These are phyloP conservation scores for Astragalus membranaceus DNA, from an alignment of 306 rosid genomes.

Conservation along the genomic window DNA sequence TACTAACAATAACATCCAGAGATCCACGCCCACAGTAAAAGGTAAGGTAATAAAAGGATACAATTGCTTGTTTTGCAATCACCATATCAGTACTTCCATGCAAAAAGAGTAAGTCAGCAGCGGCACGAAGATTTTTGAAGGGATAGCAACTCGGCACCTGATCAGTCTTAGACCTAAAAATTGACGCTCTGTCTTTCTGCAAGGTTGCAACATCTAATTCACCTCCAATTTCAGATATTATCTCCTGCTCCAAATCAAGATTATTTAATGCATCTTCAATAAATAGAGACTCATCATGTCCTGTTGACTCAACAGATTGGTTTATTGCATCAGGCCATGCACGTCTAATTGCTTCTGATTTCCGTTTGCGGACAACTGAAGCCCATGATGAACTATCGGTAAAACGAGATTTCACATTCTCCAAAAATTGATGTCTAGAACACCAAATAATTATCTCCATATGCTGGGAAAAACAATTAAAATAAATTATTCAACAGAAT, in stretches of 20 bases:
- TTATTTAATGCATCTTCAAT: slow-evolving; percentile 85
- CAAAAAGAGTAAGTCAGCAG: slow-evolving; percentile 83
- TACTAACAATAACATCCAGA: slow-evolving; percentile 6
- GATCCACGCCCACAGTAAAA: not conserved
- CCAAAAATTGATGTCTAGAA: slow-evolving; percentile 66
- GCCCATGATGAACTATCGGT: slow-evolving; percentile 55
- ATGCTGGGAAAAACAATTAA: slow-evolving; percentile 53
- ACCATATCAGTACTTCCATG: slow-evolving; percentile 76
- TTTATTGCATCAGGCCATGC: slow-evolving; percentile 90
- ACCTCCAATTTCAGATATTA: slow-evolving; percentile 37
- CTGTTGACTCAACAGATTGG: slow-evolving; percentile 50
- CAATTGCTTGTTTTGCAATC: slow-evolving; percentile 95
- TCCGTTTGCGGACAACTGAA: slow-evolving; percentile 55
- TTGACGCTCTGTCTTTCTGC: slow-evolving; percentile 45
- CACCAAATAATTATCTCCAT: slow-evolving; percentile 92
- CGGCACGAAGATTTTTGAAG: slow-evolving; percentile 67
- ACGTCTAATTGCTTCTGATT: slow-evolving; percentile 68
- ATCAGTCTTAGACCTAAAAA: slow-evolving; percentile 51
- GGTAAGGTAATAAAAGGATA: slow-evolving; percentile 52
- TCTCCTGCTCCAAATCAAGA: slow-evolving; percentile 63
- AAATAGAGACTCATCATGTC: slow-evolving; percentile 67
- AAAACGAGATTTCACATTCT: slow-evolving; percentile 47
- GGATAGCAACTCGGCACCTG: slow-evolving; percentile 68
- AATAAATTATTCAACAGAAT: slow-evolving; percentile 8
- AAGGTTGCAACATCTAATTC: slow-evolving; percentile 53